Conservation (phyloP, 768 basidiomycete genomes). For the Xerocomellus amylosporus region DNA sequence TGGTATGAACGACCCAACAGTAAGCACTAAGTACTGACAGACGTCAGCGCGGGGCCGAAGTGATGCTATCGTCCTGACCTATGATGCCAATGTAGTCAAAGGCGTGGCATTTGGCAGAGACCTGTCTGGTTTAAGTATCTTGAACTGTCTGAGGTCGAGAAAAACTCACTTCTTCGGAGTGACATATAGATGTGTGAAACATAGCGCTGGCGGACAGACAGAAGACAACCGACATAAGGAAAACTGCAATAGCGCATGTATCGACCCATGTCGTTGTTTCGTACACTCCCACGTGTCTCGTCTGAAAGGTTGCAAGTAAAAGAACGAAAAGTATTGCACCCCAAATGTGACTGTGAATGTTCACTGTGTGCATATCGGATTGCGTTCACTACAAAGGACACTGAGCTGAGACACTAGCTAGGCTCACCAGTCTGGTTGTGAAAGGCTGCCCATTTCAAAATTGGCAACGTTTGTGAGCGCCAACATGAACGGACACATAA, state of each 20-base stretch:
- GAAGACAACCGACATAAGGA: constrained; percentile 66
- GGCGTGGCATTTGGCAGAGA: constrained; percentile 56
- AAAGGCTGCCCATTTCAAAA: constrained; percentile 45
- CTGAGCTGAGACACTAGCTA: neutral
- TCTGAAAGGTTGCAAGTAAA: constrained; percentile 52
- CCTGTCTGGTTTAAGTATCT: constrained; percentile 37
- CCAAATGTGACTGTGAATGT: constrained; percentile 81
- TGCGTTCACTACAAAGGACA: neutral
- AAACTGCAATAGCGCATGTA: constrained; percentile 55
- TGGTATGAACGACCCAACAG: constrained; percentile 76
- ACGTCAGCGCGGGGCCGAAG: constrained; percentile 6
- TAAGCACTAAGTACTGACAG: constrained; percentile 44
- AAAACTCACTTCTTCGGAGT: constrained; percentile 60
- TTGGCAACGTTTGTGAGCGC: constrained; percentile 17
- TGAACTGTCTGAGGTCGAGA: neutral
- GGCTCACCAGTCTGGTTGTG: constrained; percentile 73
- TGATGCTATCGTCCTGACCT: constrained; percentile 34
- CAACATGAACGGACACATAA: constrained; percentile 9
- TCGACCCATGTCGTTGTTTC: constrained; percentile 61
- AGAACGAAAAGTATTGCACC: constrained; percentile 61
- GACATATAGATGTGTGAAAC: constrained; percentile 72
- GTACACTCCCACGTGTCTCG: constrained; percentile 49
- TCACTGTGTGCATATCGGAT: constrained; percentile 48
- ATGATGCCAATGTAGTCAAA: constrained; percentile 83
- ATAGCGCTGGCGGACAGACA: constrained; percentile 71